Evolutionary conservation across 345 rosid genomes (phyloP).

Genomic region (Citrus medica): DNA sequence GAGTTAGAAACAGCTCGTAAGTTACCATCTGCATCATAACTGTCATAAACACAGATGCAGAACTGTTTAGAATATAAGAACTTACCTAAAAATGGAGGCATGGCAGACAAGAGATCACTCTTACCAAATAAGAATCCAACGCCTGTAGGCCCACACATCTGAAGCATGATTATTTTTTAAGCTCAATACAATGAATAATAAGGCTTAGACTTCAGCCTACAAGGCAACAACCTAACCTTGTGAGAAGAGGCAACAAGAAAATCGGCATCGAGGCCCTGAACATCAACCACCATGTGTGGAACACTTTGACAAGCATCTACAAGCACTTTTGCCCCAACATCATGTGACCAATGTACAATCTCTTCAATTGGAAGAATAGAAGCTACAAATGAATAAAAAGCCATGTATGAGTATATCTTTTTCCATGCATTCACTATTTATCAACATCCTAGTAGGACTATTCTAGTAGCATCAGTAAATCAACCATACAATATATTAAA

Average conservation of each 20-base stretch:
- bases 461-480: not conserved
- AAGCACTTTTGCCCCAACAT: conserved; percentile 76
- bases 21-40: not conserved
- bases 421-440: not conserved
- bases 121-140: conserved; percentile 91
- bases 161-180: conserved; percentile 82
- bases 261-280: conserved; percentile 74
- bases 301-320: conserved; percentile 98
- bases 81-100: conserved; percentile 99
- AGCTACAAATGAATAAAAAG: conserved; percentile 38
- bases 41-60: not conserved
- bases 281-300: conserved; percentile 92
- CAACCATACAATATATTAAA: not conserved
- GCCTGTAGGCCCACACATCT: conserved; percentile 99
- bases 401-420: not conserved
- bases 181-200: conserved; percentile 33
- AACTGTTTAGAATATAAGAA: conserved; percentile 4
- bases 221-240: conserved; percentile 62
- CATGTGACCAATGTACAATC: conserved; percentile 67
- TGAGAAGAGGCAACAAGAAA: conserved; percentile 97
- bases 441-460: not conserved
- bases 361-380: conserved; percentile 79
- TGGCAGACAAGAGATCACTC: conserved; percentile 56
- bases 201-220: conserved; percentile 7
- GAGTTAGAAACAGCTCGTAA: not conserved